Conservation (phyloP, 2,329 filamentous ascomycete species). For the Pseudocercospora musae region DNA sequence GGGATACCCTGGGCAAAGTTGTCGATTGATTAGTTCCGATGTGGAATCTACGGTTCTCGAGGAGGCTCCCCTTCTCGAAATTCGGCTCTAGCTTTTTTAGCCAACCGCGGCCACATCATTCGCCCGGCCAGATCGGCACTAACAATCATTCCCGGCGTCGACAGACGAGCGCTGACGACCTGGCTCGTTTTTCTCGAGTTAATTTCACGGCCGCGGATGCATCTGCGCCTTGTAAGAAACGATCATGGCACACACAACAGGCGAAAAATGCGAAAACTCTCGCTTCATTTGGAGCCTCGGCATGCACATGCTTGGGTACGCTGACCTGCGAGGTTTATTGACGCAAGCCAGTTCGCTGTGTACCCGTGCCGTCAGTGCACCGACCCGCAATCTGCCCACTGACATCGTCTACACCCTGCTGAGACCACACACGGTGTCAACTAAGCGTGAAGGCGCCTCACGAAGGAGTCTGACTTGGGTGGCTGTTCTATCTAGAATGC, state of each 20-base stretch:
- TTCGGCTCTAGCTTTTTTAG: slow-evolving; percentile 9
- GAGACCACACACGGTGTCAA: slow-evolving; percentile 16
- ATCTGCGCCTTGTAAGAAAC: slow-evolving; percentile 6
- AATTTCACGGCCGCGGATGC: slow-evolving; percentile 15
- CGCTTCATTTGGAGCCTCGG: slow-evolving; percentile 11
- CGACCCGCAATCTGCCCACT: slow-evolving; percentile 18
- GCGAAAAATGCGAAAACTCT: slow-evolving; percentile 2
- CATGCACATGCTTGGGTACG: slow-evolving; percentile 3
- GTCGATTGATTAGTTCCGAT: neutral
- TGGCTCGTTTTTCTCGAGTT: slow-evolving; percentile 22
- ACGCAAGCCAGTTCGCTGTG: slow-evolving; percentile 3
- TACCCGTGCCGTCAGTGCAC: slow-evolving; percentile 3
- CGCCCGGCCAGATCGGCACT: slow-evolving; percentile 21
- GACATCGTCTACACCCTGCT: slow-evolving; percentile 16
- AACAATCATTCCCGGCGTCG: slow-evolving; percentile 16
- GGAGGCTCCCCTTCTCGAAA: neutral
- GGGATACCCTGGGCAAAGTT: neutral
- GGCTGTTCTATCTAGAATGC: slow-evolving; percentile 17
- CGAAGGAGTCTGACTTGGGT: slow-evolving; percentile 13
- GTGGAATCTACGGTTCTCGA: neutral
- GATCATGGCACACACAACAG: slow-evolving; percentile 8
- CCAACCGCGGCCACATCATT: slow-evolving; percentile 8
- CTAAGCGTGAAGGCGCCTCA: slow-evolving; percentile 17
- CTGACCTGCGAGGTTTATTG: slow-evolving; percentile 1
- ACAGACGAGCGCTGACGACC: slow-evolving; percentile 25